These are phyloP conservation scores for Dothistroma septosporum DNA, from an alignment of 2,329 filamentous ascomycete genomes.

Conservation along the genomic window DNA sequence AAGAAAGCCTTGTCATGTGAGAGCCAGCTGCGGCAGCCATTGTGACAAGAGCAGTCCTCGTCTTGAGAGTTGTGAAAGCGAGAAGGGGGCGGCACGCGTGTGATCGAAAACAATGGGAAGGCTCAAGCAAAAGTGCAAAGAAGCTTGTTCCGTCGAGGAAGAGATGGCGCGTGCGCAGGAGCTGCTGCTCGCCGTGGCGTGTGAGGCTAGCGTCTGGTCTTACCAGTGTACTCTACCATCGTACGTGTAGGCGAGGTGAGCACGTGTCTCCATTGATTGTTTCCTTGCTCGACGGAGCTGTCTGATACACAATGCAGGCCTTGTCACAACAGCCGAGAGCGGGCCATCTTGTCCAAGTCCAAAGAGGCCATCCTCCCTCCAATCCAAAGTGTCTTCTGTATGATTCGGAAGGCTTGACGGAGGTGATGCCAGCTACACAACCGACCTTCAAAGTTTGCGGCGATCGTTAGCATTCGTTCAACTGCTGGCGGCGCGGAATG, in stretches of 20 bases:
- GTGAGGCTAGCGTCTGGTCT: neutral
- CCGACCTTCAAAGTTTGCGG: neutral
- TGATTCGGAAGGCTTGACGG: neutral
- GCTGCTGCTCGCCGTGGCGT: neutral
- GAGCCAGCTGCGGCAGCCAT: slow-evolving; percentile 20
- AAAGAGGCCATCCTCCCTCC: neutral
- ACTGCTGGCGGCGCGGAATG: neutral
- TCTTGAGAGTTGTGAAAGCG: slow-evolving; percentile 17
- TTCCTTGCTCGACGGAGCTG: neutral
- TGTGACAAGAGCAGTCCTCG: slow-evolving; percentile 24
- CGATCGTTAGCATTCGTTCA: neutral
- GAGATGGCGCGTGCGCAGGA: slow-evolving; percentile 1
- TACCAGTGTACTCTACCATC: neutral
- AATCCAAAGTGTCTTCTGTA: neutral
- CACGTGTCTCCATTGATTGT: neutral
- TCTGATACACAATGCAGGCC: neutral
- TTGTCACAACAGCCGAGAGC: too few relatives aligned
- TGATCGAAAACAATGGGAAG: slow-evolving; percentile 2
- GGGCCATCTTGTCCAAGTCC: too few relatives aligned
- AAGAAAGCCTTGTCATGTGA: slow-evolving; percentile 12
- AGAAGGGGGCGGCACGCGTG: slow-evolving; percentile 22
- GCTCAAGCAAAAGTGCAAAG: neutral
- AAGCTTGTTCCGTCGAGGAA: neutral
- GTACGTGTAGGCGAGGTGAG: neutral
- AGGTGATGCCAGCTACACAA: neutral